Evolutionary conservation across 345 rosid genomes (phyloP), one percentile per base, ranked within the genome.

Genomic region (Combretum micranthum): DNA sequence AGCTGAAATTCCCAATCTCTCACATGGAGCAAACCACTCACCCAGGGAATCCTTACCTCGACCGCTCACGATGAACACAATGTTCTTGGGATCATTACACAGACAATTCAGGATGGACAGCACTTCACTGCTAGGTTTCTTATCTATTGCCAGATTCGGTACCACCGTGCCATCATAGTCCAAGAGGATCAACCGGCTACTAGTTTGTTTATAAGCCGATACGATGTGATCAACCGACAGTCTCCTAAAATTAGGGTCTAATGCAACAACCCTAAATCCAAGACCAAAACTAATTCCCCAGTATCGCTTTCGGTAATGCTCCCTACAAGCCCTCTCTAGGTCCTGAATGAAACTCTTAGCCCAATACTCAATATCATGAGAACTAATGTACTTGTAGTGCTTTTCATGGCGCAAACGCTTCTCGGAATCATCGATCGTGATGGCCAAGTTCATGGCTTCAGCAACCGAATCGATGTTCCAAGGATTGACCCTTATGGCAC

Each of bases 91-190:
- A 69, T 89, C 97, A n/a, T 69, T 73, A 47, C 86, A 89, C 44
- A 89, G 57, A 32, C 74, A 53, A 62, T 82, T 82, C 74, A 89
- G 67, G 43, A 89, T 66, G 0, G 77, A 62, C 55, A 89, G 72
- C 55, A 89, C 86, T 47, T 73, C 64, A 12, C 45, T 9, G 53
- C 81, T 79, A 7, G 97, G 97, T 18, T 64, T 71, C 57, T 79
- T 84, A 61, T 82, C 81, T 25, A 80, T 75, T 26, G 77, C 69
- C 42, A 57, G 59, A 32, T 78, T 77, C 11, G 83, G 79, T 81
- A 76, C 71, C 79, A 86, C 74, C 0, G 96, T 88, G 13, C 97
- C 97, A 68, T 89, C 97, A 60, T 89, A 89, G 60, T 89, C 97
- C 79, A 89, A 66, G 19, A 89, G 72, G 54, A 89, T 86, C 71